Conservation (phyloP, 352 stramenopile genomes). For the Pythium coloratum region DNA sequence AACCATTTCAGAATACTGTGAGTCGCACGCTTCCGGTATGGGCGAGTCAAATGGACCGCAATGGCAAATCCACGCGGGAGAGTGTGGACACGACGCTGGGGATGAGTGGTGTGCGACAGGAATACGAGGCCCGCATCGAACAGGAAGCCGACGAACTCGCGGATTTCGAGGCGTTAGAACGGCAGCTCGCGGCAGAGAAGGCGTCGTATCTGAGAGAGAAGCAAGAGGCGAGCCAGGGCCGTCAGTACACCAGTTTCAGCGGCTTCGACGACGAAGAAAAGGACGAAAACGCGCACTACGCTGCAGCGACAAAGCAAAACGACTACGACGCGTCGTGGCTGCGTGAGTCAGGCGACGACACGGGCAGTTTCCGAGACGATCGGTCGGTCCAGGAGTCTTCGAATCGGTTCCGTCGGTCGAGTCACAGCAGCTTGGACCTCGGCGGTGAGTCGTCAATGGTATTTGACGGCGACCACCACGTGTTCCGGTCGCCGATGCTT, state of each 20-base stretch:
- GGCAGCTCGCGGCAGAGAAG: constrained; percentile 62
- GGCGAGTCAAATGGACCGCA: constrained; percentile 6
- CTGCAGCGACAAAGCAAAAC: neutral
- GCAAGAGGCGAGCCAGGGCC: constrained; percentile 9
- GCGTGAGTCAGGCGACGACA: constrained; percentile 11
- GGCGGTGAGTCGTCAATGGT: constrained; percentile 47
- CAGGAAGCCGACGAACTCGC: constrained; percentile 74
- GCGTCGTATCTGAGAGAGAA: constrained; percentile 52
- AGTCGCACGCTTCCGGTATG: constrained; percentile 19
- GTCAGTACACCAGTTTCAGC: constrained; percentile 6
- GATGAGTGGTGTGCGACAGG: constrained; percentile 53
- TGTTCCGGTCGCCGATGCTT: constrained; percentile 20
- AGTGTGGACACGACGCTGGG: constrained; percentile 63
- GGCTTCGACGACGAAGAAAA: constrained; percentile 17
- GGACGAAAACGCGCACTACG: neutral
- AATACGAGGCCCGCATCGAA: constrained; percentile 54
- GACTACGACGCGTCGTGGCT: constrained; percentile 21
- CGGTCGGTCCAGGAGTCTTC: neutral
- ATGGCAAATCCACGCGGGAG: constrained; percentile 8
- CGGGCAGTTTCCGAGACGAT: constrained; percentile 5
- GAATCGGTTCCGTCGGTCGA: neutral
- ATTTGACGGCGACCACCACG: constrained; percentile 29
- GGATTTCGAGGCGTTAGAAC: constrained; percentile 77
- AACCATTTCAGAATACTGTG: neutral
- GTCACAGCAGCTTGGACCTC: constrained; percentile 39